Conservation (phyloP, 1,284 basidiomycete genomes). For the Flammula alnicola region DNA sequence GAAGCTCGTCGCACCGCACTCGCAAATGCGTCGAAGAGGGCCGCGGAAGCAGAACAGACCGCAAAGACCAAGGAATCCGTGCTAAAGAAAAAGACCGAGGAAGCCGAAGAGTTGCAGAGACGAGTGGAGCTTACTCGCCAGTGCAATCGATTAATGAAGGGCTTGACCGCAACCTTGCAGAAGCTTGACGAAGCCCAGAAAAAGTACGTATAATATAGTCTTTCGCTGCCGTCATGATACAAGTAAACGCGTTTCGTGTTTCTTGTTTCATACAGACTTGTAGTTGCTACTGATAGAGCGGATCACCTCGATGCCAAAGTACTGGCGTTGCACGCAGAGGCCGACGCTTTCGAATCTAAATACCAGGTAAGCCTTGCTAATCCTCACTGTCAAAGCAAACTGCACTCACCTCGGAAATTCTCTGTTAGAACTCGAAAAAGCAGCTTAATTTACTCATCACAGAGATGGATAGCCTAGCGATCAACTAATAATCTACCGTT, state of each 20-base stretch:
- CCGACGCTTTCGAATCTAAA: conserved; percentile 29
- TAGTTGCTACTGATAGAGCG: conserved; percentile 19
- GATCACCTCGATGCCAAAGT: conserved; percentile 20
- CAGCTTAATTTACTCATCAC: conserved; percentile 27
- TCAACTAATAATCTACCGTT: conserved; percentile 18
- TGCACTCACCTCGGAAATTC: not conserved
- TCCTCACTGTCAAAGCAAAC: not conserved
- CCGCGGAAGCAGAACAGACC: conserved; percentile 30
- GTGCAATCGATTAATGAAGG: conserved; percentile 25
- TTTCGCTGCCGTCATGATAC: not conserved
- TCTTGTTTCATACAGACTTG: conserved; percentile 17
- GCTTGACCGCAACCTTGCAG: conserved; percentile 25
- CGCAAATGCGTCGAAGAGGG: conserved; percentile 27
- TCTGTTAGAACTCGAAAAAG: conserved; percentile 27
- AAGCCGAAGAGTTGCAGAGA: conserved; percentile 28
- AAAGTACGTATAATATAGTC: conserved; percentile 28
- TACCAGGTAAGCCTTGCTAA: conserved; percentile 27
- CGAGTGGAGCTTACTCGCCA: conserved; percentile 27
- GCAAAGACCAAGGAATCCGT: conserved; percentile 20
- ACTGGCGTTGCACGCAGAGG: conserved; percentile 19
- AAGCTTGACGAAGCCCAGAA: conserved; percentile 30
- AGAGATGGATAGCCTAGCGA: conserved; percentile 27
- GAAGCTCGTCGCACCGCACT: conserved; percentile 26
- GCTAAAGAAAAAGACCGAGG: conserved; percentile 26
- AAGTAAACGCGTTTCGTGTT: conserved; percentile 1